Percentiles rank a stretch among this genome's conserved stretches.
phyloP scores from a whole-genome alignment of 1,139 yeast genomes.

The Debaryomyces sp. region DNA sequence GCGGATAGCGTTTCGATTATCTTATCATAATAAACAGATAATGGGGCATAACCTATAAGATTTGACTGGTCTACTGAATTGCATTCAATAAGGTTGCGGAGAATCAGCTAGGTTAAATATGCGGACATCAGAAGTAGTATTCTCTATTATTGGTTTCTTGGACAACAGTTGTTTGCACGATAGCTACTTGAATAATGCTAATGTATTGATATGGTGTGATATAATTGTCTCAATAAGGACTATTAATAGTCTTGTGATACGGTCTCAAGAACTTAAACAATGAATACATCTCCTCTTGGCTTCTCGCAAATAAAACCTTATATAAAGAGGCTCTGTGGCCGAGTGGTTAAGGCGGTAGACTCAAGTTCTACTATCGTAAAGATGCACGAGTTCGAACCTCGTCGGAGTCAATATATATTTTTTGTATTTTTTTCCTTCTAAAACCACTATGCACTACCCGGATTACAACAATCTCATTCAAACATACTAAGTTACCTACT shows the following conservation, averaged over 20 bases:
- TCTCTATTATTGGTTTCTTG: too few species aligned
- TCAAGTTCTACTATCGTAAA: constrained; percentile 37
- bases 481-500: too few species aligned
- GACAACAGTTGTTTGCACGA: too few species aligned
- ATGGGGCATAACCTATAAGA: constrained; percentile 50
- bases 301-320: background rate
- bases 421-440: constrained; percentile 1
- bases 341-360: constrained; percentile 40
- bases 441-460: too few species aligned
- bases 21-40: constrained; percentile 48
- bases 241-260: too few species aligned
- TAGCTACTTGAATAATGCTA: too few species aligned
- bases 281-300: too few species aligned
- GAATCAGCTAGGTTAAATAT: background rate
- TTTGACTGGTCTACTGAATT: background rate
- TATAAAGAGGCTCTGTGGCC: constrained; percentile 28
- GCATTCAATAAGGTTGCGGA: background rate
- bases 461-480: too few species aligned
- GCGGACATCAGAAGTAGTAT: background rate
- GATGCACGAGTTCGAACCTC: constrained; percentile 28
- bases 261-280: too few species aligned
- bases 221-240: too few species aligned
- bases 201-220: too few species aligned
- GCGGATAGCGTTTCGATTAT: constrained; percentile 26
- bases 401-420: constrained; percentile 24